Base-by-base conservation (phyloP, 148 eudicot genomes). In the Fallopia convolvulus region DNA sequence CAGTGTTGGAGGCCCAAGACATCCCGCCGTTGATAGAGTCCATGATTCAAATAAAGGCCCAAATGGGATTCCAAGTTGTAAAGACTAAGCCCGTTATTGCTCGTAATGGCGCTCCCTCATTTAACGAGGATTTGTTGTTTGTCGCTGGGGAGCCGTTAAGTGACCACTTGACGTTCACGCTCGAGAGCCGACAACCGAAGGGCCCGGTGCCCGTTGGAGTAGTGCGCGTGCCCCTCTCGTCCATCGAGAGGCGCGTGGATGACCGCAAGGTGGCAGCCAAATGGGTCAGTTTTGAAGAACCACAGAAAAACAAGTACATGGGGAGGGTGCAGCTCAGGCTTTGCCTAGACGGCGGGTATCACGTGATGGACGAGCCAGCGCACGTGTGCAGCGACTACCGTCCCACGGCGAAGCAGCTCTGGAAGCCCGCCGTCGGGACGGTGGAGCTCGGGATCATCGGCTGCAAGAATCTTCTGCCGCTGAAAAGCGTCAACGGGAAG, bases 351-450 rank as follows among this genome's bases (percentile, higher is more conserved):
- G 98, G 98, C 44, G 98, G 98, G 83, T 94, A 94, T 74, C 96
- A 94, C 65, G 98, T 94, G 79, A 94, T 94, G 98, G 98, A 94
- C 36, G 98, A 94, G 80, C 88, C 93, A 0, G 96, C 93, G 75
- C 87, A 94, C 20, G 86, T 90, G 75, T 88, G 96, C 70, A 94
- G 97, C 60, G 96, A 94, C 73, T 94, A 92, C 47, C 92, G 96
- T 1, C 98, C 98, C 9, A 92, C 97, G 0, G 98, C 98, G 0
- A 88, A 92, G 79, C 98, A 94, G 50, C 85, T 92, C 7, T 94
- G 98, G 98, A 94, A 92, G 80, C 89, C 92, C 0, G 88, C 93
- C 0, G 81, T 94, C 1, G 97, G 98, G 6, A 90, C 84, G 17
- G 75, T 94, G 21, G 97, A 94, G 84, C 82, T 94, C 0, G 98